A percentile compares a stretch with the other conserved stretches of the same genome.
These are phyloP conservation scores for Xylaria flabelliformis DNA, from an alignment of 495 filamentous ascomycete genomes.

Conservation along the genomic window DNA sequence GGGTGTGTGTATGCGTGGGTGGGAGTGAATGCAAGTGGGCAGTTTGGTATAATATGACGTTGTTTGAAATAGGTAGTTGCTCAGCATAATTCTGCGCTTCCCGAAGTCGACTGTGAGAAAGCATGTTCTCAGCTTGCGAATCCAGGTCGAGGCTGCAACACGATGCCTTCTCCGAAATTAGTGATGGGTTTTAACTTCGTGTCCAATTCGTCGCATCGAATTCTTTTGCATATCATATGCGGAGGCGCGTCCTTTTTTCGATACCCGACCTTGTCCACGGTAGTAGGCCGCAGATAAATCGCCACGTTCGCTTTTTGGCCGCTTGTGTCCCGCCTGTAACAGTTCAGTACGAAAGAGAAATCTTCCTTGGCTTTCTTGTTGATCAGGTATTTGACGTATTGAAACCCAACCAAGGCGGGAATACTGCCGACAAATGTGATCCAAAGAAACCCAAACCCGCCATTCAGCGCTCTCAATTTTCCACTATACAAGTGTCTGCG, in stretches of 20 bases:
- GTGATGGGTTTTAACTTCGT: background rate
- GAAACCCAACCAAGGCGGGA: background rate
- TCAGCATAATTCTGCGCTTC: background rate
- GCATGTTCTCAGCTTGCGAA: background rate
- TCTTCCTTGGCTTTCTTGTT: conserved; percentile 16
- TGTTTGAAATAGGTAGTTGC: background rate
- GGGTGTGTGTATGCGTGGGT: too few species aligned
- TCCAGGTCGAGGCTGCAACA: conserved; percentile 6
- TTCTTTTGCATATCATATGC: background rate
- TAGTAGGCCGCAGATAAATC: conserved; percentile 7
- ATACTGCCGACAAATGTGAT: background rate
- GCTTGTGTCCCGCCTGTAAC: background rate
- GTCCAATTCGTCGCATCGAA: conserved; percentile 7
- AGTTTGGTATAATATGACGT: background rate
- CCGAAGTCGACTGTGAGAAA: background rate
- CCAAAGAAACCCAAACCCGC: background rate
- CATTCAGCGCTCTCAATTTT: background rate
- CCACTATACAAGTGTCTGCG: background rate
- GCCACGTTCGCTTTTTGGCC: background rate
- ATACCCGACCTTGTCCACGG: background rate
- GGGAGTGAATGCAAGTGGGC: too few species aligned
- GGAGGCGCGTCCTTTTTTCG: background rate
- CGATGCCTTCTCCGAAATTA: conserved; percentile 2
- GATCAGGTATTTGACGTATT: background rate
- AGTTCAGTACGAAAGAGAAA: conserved; percentile 9